Base-by-base conservation (phyloP, 805 yeast species). In the Middelhovenomyces tepae region DNA sequence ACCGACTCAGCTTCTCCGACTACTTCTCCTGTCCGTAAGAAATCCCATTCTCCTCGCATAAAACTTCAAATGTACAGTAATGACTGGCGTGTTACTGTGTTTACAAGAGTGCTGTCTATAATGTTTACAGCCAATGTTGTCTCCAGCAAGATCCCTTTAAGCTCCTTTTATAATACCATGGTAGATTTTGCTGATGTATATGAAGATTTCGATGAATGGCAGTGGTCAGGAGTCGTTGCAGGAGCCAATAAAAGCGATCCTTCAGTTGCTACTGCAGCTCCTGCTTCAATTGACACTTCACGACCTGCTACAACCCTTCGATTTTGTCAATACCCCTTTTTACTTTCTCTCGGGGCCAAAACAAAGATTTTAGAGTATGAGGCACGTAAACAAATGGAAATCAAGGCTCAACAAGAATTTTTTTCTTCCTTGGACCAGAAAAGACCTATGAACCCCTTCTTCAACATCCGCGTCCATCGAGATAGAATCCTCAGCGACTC, bases 321-420 rank as follows among this genome's bases (percentile, higher is more conserved):
- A 0, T 75, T 89, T 40, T 87, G 97, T 51, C 80, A 81, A 42
- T 86, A 68, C 44, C 95, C 96, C 1, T 86, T 82, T 50, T 59
- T 85, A 32, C 59, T 89, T 16, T 76, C 94, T 0, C 56, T 89
- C 38, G 95, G 94, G 0, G 70, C 85, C 1, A 89, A 89, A 53
- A 79, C 86, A 2, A 65, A 78, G 0, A 74, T 89, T 2, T 57
- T 89, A 42, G 94, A 83, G 45, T 76, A 82, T 51, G 95, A 85
- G 50, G 85, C 89, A 0, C 69, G 75, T 40, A 57, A 78, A 29
- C 78, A 72, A 34, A 86, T 86, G 95, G 91, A 81, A 47, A 60
- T 79, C 34, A 77, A 79, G 47, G 94, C 94, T 0, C 94, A 85
- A 47, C 89, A 83, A 51, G 94, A 95, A 0, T 86, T 86, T 47